These are phyloP conservation scores for Westerdykella ornata DNA, from an alignment of 2,329 filamentous ascomycete species.

Conservation along the genomic window DNA sequence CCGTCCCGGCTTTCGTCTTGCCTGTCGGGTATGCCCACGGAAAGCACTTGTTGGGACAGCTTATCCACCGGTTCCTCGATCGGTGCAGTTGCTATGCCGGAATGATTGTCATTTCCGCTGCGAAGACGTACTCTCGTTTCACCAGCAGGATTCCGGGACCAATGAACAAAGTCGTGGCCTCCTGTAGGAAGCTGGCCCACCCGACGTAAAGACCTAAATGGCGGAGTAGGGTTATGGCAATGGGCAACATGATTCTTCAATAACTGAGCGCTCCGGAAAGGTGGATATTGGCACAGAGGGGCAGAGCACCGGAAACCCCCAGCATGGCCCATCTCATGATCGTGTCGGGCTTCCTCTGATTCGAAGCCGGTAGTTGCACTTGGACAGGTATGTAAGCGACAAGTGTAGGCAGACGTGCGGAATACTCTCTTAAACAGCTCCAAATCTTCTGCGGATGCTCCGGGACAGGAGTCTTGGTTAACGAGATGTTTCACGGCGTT, in stretches of 20 bases:
- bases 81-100: no score
- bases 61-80: no score
- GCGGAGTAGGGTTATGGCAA: background rate
- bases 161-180: no score
- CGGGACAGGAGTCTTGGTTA: conserved; percentile 7
- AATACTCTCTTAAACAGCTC: conserved; percentile 9
- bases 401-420: conserved; percentile 10
- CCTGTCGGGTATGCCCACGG: no score
- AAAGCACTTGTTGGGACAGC: no score
- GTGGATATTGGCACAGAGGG: conserved; percentile 6
- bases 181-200: no score
- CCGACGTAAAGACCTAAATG: conserved; percentile 1
- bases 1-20: no score
- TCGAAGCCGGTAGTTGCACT: conserved; percentile 12
- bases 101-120: no score
- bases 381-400: conserved; percentile 8
- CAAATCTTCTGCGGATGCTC: conserved; percentile 10
- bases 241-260: conserved; percentile 3
- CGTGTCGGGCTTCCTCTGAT: conserved; percentile 3
- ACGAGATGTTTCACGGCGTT: conserved; percentile 5
- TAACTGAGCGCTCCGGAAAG: conserved; percentile 1
- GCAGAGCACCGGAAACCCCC: conserved; percentile 7
- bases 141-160: no score
- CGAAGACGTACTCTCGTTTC: no score
- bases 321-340: conserved; percentile 9